phyloP scores from a whole-genome alignment of 1,284 basidiomycete species.

The Porodaedalea pini region DNA sequence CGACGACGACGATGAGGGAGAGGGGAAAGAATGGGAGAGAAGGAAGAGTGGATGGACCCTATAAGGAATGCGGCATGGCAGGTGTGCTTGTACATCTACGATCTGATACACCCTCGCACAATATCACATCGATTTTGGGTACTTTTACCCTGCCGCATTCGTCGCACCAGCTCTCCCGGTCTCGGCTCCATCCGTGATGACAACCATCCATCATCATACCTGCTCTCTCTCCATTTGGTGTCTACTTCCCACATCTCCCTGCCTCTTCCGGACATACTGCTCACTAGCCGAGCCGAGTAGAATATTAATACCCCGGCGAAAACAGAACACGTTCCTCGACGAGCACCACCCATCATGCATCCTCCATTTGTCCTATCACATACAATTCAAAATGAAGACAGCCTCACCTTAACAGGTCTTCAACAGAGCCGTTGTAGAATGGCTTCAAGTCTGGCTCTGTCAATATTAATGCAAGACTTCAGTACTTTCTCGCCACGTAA shows the following conservation, averaged over 20 bases:
- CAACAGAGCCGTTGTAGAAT: background rate
- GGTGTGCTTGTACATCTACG: slow-evolving; percentile 17
- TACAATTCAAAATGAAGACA: background rate
- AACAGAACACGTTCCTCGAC: slow-evolving; percentile 12
- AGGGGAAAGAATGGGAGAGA: slow-evolving; percentile 33
- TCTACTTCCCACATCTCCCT: background rate
- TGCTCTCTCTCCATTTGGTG: background rate
- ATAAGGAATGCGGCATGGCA: slow-evolving; percentile 22
- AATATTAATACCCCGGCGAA: background rate
- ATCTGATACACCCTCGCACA: slow-evolving; percentile 29
- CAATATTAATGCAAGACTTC: background rate
- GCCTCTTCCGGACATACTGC: background rate
- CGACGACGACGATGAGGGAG: slow-evolving; percentile 30
- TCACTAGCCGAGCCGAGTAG: background rate
- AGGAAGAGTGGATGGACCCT: slow-evolving; percentile 32
- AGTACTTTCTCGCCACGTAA: background rate
- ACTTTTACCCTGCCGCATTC: slow-evolving; percentile 20
- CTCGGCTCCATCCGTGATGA: slow-evolving; percentile 6
- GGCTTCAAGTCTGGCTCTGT: background rate
- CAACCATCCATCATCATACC: slow-evolving; percentile 4
- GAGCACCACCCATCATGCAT: slow-evolving; percentile 5
- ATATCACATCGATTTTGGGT: slow-evolving; percentile 21
- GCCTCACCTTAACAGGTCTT: background rate
- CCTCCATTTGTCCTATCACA: background rate
- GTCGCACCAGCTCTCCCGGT: background rate